A percentile compares a stretch with the other conserved stretches of the same genome.
Conservation (phyloP, 2,329 filamentous ascomycete species). For the Talaromyces marneffei region DNA sequence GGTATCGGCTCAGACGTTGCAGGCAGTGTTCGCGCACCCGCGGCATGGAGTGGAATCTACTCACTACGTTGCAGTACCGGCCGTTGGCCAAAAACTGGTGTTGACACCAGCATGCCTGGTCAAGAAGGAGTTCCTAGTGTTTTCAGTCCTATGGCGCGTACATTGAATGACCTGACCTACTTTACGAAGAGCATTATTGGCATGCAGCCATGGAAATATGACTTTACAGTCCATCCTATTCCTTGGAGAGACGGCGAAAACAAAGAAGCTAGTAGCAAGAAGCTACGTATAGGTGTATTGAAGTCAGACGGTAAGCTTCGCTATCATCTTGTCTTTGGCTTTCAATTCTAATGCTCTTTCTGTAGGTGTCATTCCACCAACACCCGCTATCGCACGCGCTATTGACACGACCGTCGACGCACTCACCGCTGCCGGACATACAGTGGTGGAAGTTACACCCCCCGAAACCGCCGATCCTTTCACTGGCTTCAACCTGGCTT, state of each 20-base stretch:
- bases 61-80: conserved; percentile 81
- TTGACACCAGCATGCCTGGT: conserved; percentile 82
- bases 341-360: neutral
- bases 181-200: conserved; percentile 72
- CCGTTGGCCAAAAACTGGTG: conserved; percentile 79
- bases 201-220: conserved; percentile 85
- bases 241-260: conserved; percentile 63
- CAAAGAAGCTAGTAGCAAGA: conserved; percentile 55
- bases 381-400: conserved; percentile 75
- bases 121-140: conserved; percentile 86
- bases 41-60: conserved; percentile 86
- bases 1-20: conserved; percentile 89
- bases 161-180: conserved; percentile 73
- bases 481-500: conserved; percentile 68
- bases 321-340: neutral
- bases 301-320: conserved; percentile 56
- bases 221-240: conserved; percentile 79
- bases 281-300: conserved; percentile 69
- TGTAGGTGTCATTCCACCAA: conserved; percentile 69
- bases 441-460: conserved; percentile 60
- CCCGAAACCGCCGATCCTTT: conserved; percentile 71
- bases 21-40: conserved; percentile 78
- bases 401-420: conserved; percentile 65
- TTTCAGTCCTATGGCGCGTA: conserved; percentile 88
- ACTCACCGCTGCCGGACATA: conserved; percentile 66